Percentiles rank a stretch among this genome's conserved stretches.
phyloP scores from a whole-genome alignment of 441 rosid genomes.

The Gossypium laxum region DNA sequence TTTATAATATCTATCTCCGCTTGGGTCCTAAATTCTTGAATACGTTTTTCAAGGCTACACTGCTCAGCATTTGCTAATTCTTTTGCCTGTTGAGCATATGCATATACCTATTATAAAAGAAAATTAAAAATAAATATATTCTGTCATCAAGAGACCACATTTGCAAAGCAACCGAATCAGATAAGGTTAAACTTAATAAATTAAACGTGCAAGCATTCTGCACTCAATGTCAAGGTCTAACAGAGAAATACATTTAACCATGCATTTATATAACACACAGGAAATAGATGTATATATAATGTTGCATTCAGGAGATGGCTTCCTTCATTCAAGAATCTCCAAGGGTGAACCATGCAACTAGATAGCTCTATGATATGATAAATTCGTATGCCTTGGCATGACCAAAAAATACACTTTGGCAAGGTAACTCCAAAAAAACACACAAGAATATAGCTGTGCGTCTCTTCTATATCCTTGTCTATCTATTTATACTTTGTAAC shows the following conservation, averaged over 20 bases:
- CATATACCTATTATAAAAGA: conserved; percentile 41
- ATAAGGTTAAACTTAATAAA: not conserved
- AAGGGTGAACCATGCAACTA: not conserved
- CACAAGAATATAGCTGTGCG: not conserved
- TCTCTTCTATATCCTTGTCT: not conserved
- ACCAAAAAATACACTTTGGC: not conserved
- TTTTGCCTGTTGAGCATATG: conserved; percentile 81
- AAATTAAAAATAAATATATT: not conserved
- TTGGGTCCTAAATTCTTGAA: conserved; percentile 84
- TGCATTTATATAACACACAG: not conserved
- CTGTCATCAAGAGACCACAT: conserved; percentile 2
- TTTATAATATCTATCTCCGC: conserved; percentile 51
- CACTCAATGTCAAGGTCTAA: not conserved
- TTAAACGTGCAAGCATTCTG: not conserved
- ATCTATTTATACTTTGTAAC: not conserved
- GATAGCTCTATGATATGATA: not conserved
- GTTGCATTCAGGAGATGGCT: not conserved
- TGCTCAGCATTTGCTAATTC: conserved; percentile 70
- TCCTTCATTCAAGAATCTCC: not conserved
- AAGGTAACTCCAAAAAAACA: not conserved
- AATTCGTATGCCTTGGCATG: not conserved
- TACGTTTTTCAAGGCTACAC: conserved; percentile 72
- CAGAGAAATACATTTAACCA: not conserved
- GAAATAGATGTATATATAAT: not conserved
- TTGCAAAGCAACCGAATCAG: not conserved